Base-by-base conservation (phyloP, 306 rosid genomes). In the Ormosia semicastrata region DNA sequence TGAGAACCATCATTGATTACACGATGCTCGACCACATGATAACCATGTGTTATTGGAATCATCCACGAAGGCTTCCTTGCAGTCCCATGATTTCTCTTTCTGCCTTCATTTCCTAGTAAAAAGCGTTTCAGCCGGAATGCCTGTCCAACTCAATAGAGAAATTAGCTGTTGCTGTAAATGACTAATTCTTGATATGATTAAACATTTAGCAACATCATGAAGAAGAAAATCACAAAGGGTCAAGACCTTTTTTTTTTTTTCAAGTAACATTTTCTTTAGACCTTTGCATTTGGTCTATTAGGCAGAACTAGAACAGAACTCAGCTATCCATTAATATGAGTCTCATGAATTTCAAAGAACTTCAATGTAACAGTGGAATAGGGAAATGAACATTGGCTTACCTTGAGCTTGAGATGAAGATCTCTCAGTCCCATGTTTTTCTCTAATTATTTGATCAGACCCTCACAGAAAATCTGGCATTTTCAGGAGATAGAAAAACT, bases 31-130 rank as follows among this genome's bases (percentile, higher is more conserved):
- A 87, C 81, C 13, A 87, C 89, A 53, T 91, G 87, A 57, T 81
- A 84, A 0, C 98, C 98, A 79, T 95, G 97, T 29, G 91, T 83
- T 39, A 95, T 84, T 70, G 98, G 97, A 78, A 80, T 75, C 97
- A 93, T 90, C 98, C 97, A 91, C 66, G 95, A 88, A 8, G 87
- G 84, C 60, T 87, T 89, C 66, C 39, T 83, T 54, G 64, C 32
- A 11, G 4, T 18, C 57, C 17, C 79, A 56, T 4, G 44, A 9
- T 59, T 77, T 57, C 86, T 84, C 84, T 76, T 86, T 63, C 83
- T 85, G n/a, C 83, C 58, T 7, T 76, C 73, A 76, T 76, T 71
- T 54, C 90, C 84, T 49, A 67, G 72, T 13, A 84, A 49, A 29
- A 86, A 71, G 1, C 84, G 59, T 73, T 81, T 90, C 78, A 92